Evolutionary conservation across 2,329 filamentous ascomycete genomes (phyloP).

Genomic region (Neopestalotiopsis rosae): DNA sequence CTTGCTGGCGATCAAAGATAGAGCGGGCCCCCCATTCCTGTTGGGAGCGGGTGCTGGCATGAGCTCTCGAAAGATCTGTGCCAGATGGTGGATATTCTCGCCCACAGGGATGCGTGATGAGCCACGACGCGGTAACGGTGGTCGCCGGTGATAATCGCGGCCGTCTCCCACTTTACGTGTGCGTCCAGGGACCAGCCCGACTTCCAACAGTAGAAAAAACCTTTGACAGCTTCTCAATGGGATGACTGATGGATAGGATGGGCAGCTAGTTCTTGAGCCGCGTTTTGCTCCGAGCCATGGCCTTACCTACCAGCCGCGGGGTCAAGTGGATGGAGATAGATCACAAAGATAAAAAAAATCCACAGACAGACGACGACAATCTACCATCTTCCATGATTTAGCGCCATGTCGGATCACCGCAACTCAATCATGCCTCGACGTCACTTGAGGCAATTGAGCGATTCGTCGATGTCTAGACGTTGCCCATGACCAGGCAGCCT

Average conservation of each 20-base stretch:
- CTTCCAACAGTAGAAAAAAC: background rate
- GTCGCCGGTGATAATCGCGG: background rate
- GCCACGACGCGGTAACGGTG: slow-evolving; percentile 9
- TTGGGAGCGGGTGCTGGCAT: background rate
- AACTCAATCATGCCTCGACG: background rate
- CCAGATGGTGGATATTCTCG: background rate
- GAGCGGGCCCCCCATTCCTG: background rate
- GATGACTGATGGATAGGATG: background rate
- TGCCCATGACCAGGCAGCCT: background rate
- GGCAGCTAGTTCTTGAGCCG: background rate
- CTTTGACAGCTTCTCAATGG: background rate
- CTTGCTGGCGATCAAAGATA: background rate
- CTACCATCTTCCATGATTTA: background rate
- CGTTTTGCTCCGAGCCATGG: background rate
- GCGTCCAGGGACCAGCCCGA: background rate
- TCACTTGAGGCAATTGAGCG: background rate
- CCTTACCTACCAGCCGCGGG: background rate
- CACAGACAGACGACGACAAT: background rate
- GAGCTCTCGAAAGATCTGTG: background rate
- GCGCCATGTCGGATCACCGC: background rate
- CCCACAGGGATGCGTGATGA: slow-evolving; percentile 11
- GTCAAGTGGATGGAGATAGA: background rate
- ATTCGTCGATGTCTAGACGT: background rate
- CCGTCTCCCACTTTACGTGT: background rate
- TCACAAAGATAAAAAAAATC: background rate